Percentiles rank a stretch among this genome's conserved stretches.
These are phyloP conservation scores for Pseudoneurospora amorphoporcata DNA, from an alignment of 495 filamentous ascomycete genomes.

Conservation along the genomic window DNA sequence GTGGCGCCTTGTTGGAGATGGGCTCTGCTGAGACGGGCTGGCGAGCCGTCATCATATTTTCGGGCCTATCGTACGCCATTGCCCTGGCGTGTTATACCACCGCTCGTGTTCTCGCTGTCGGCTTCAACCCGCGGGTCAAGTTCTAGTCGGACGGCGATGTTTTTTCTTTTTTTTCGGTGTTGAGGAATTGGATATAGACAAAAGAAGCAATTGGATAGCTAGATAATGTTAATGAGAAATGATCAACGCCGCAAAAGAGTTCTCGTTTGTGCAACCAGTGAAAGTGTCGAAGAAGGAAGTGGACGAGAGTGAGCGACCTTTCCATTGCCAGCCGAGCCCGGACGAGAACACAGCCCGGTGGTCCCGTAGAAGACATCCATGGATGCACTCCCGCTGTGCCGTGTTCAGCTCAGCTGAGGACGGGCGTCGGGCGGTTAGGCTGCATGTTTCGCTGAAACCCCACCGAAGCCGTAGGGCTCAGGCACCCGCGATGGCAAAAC, in stretches of 20 bases:
- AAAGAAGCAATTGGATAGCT: not conserved
- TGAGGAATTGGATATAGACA: not conserved
- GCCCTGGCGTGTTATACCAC: slow-evolving; percentile 50
- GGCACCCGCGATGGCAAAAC: not conserved
- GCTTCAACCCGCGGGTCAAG: slow-evolving; percentile 46
- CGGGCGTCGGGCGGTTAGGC: not conserved
- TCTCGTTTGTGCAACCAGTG: not conserved
- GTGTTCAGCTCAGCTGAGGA: not conserved
- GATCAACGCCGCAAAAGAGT: not conserved
- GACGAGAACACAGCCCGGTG: no score
- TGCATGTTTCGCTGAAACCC: not conserved
- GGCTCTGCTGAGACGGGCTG: slow-evolving; percentile 34
- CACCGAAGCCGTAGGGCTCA: not conserved
- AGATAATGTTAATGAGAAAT: not conserved
- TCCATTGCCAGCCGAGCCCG: no score
- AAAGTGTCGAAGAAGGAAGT: not conserved
- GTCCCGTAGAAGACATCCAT: not conserved
- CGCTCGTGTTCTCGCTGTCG: slow-evolving; percentile 55
- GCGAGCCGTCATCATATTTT: slow-evolving; percentile 59
- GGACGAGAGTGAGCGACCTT: not conserved
- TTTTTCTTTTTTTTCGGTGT: not conserved
- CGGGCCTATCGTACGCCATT: slow-evolving; percentile 50
- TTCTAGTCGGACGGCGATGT: slow-evolving; percentile 24
- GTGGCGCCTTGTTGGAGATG: slow-evolving; percentile 55
- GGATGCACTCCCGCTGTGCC: not conserved